Conservation (phyloP, 257 asterid genomes). For the Solanum pennellii region DNA sequence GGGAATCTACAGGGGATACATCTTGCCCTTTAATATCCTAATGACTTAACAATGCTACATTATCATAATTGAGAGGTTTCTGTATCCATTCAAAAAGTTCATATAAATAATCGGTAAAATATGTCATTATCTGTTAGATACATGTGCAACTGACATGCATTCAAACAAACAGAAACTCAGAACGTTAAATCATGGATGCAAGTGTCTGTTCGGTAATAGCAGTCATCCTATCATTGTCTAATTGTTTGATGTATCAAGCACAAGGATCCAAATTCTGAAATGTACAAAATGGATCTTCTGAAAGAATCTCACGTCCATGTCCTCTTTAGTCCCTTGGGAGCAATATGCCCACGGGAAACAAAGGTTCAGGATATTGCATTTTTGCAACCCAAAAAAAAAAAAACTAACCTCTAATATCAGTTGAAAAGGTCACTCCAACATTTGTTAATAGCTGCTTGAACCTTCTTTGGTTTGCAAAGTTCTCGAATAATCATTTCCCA, state of each 20-base stretch:
- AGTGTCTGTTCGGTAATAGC: neutral
- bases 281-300: neutral
- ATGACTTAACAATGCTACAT: neutral
- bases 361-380: neutral
- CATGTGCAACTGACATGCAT: neutral
- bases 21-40: neutral
- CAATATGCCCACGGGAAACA: neutral
- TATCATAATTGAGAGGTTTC: neutral
- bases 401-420: slow-evolving; percentile 23
- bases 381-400: neutral
- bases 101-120: neutral
- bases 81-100: neutral
- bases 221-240: neutral
- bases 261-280: neutral
- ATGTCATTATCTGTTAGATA: neutral
- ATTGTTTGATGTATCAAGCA: neutral
- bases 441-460: slow-evolving; percentile 49
- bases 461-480: slow-evolving; percentile 60
- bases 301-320: neutral
- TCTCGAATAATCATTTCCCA: slow-evolving; percentile 64
- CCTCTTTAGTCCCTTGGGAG: neutral
- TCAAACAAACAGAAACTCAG: neutral
- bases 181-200: neutral
- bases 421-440: slow-evolving; percentile 61
- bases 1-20: neutral